Evolutionary conservation across 2,329 filamentous ascomycete species (phyloP), one percentile per base, ranked within the genome.

Genomic region (Verticillium nubilum): DNA sequence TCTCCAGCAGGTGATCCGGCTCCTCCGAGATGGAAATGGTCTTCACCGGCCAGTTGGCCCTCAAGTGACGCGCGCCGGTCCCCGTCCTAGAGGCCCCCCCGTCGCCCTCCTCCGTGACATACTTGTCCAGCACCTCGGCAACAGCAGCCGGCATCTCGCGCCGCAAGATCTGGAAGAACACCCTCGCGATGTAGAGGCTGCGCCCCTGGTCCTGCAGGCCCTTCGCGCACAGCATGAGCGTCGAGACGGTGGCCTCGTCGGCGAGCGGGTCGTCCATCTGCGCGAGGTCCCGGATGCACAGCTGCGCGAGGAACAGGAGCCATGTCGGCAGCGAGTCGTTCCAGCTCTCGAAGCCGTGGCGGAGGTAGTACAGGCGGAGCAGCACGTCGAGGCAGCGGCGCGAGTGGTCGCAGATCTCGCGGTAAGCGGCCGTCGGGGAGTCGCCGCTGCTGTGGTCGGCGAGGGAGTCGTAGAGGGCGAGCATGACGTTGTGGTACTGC

Each of bases 401-500:
- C 62, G 63, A n/a, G 50, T 60, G 50, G 60, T 31, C 47, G 61
- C 58, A 29, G 25, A 56, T 56, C 7, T 37, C 31, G n/a, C 33
- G 42, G 42, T 47, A 47, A 4, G 42, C 25, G 1, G 54, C 17
- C 29, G 10, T 12, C 13, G 54, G 33, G 5, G 35, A 27, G n/a
- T 13, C 33, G 10, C 23, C 33, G 10, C 10, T 19, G 54, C 4
- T 17, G 13, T 35, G 29, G 17, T 62, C 60, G 56, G 61, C 42
- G 29, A 65, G 64, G 10, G 66, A 67, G 19, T 67, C 68, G 58
- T 70, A 74, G 1, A 75, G 63, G 1, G 65, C 64, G 31, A 74
- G 70, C 10, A 74, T 62, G n/a, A 73, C 66, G n/a, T 67, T 62
- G 56, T 76, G 69, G 52, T 74, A 72, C 52, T 74, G 70, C 63